Evolutionary conservation across 176 grass and related monocot species (phyloP).

Genomic region (Zizania latifolia): DNA sequence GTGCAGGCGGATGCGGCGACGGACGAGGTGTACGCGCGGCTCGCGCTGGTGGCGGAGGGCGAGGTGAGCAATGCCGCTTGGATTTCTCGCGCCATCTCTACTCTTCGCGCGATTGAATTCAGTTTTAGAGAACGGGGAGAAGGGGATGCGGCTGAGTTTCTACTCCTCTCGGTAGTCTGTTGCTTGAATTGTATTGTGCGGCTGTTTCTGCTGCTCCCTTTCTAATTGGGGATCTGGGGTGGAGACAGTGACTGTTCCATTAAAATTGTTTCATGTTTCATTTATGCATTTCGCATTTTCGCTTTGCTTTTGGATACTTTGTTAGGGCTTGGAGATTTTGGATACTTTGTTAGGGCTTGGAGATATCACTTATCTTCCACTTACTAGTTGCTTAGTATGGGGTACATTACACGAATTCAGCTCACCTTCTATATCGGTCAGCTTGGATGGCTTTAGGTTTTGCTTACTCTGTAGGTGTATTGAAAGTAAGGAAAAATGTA

Average conservation of each 20-base stretch:
- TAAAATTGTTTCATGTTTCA: background rate
- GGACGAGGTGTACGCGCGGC: constrained; percentile 82
- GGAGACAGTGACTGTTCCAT: background rate
- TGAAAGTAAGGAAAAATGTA: background rate
- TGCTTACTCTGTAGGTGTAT: background rate
- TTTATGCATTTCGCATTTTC: background rate
- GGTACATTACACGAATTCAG: background rate
- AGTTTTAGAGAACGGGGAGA: background rate
- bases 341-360: background rate
- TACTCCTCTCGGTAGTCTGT: background rate
- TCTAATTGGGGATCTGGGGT: background rate
- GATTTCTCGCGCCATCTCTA: background rate
- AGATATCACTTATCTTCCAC: background rate
- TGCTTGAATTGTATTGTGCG: background rate
- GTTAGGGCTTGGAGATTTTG: background rate
- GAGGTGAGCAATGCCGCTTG: constrained; percentile 39
- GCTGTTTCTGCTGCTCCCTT: background rate
- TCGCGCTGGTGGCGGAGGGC: constrained; percentile 56
- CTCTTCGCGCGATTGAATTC: background rate
- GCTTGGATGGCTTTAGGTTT: background rate
- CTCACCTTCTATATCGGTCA: background rate
- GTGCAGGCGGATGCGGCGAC: constrained; percentile 80
- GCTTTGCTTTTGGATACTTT: background rate
- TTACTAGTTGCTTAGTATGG: background rate
- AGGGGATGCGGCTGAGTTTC: background rate